Conservation (phyloP, 768 basidiomycete species). For the Russula ochroleuca region DNA sequence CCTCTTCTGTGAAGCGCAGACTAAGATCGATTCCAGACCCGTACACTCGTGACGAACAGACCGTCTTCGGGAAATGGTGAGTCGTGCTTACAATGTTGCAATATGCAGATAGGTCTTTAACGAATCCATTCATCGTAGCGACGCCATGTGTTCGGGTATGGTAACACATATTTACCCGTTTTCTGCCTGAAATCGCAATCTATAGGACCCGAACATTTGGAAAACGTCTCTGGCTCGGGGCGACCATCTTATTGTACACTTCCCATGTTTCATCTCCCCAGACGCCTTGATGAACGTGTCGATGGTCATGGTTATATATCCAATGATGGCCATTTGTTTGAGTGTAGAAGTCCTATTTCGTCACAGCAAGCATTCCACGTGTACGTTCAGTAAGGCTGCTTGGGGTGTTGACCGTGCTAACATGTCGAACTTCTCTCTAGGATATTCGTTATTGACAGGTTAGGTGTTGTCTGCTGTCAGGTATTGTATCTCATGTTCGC, state of each 20-base stretch:
- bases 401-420: not conserved
- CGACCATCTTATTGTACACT: slow-evolving; percentile 53
- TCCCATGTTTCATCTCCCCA: slow-evolving; percentile 48
- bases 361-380: slow-evolving; percentile 57
- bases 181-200: not conserved
- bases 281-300: slow-evolving; percentile 31
- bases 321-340: slow-evolving; percentile 51
- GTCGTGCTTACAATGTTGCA: too few species aligned
- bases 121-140: slow-evolving; percentile 38
- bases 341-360: slow-evolving; percentile 49
- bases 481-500: not conserved
- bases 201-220: slow-evolving; percentile 48
- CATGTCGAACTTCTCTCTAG: slow-evolving; percentile 31
- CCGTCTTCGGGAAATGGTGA: slow-evolving; percentile 53
- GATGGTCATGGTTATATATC: slow-evolving; percentile 47
- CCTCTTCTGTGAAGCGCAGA: too few species aligned
- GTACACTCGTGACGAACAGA: slow-evolving; percentile 53
- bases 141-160: slow-evolving; percentile 49
- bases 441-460: slow-evolving; percentile 55
- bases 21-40: slow-evolving; percentile 54
- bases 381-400: slow-evolving; percentile 36
- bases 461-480: too few species aligned
- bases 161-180: not conserved
- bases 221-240: slow-evolving; percentile 32
- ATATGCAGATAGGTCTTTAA: too few species aligned